Evolutionary conservation across 257 asterid genomes (phyloP).

Genomic region (Coffea canephora): DNA sequence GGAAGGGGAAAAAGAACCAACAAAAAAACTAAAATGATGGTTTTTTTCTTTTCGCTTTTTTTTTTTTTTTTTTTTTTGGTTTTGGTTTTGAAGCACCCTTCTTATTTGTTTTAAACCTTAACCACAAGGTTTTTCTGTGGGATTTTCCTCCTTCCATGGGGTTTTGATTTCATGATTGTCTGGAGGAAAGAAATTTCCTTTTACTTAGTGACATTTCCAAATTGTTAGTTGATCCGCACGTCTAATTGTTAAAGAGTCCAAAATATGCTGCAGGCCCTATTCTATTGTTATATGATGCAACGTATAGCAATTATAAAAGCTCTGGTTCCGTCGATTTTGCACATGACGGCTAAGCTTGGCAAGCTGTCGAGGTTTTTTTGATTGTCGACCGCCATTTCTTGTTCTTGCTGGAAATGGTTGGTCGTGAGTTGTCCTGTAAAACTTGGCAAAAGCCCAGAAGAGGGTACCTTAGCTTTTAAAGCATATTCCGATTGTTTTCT

Average conservation of each 20-base stretch:
- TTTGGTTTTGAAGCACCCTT: not conserved
- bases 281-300: not conserved
- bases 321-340: not conserved
- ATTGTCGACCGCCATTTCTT: not conserved
- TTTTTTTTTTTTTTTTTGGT: too few species aligned
- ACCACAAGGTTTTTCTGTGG: not conserved
- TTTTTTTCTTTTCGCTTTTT: too few species aligned
- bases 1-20: not conserved
- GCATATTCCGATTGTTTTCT: not conserved
- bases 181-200: too few species aligned
- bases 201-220: not conserved
- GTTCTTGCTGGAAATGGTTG: too few species aligned
- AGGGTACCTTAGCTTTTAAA: not conserved
- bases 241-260: not conserved
- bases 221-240: not conserved
- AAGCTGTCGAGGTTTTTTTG: not conserved
- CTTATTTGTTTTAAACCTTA: too few species aligned
- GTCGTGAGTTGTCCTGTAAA: not conserved
- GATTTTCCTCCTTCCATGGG: not conserved
- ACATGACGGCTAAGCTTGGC: not conserved
- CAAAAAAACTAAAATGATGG: not conserved
- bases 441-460: not conserved
- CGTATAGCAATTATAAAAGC: not conserved
- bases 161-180: too few species aligned
- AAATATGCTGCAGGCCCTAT: not conserved